Evolutionary conservation across 1,284 basidiomycete genomes (phyloP).

Genomic region (Butyriboletus appendiculatus): DNA sequence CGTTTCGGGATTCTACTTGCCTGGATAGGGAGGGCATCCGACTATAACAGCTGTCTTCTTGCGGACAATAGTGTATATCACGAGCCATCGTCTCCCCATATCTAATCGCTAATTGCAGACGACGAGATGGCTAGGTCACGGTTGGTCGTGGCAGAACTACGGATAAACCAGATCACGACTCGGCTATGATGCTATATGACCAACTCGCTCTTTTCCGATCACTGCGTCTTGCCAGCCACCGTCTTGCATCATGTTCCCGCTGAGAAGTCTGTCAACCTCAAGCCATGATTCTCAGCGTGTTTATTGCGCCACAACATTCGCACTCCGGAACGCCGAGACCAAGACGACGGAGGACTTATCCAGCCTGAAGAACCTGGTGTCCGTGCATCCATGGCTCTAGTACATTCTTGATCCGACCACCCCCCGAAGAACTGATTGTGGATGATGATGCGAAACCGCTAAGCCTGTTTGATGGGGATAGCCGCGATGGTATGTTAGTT

Average conservation of each 20-base stretch:
- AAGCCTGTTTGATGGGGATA: not conserved
- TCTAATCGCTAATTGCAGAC: not conserved
- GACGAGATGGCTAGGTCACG: not conserved
- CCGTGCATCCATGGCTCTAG: constrained; percentile 5
- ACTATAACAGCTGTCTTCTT: not conserved
- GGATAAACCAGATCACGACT: not conserved
- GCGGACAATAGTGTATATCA: not conserved
- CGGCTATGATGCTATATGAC: not conserved
- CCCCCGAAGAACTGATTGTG: not conserved
- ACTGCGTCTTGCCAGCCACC: not conserved
- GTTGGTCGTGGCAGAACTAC: not conserved
- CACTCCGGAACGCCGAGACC: not conserved
- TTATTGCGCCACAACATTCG: not conserved
- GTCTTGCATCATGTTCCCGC: not conserved
- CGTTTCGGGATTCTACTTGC: not conserved
- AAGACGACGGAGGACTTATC: not conserved
- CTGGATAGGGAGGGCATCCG: not conserved
- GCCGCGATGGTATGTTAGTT: not conserved
- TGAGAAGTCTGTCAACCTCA: not conserved
- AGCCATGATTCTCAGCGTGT: not conserved
- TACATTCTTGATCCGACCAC: not conserved
- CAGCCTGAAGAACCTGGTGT: not conserved
- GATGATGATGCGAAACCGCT: not conserved
- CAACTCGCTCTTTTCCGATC: not conserved
- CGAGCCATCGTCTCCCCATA: not conserved